These are phyloP conservation scores for Gryganskiella cystojenkinii DNA, from an alignment of 192 early-diverging fungal species.

Conservation along the genomic window DNA sequence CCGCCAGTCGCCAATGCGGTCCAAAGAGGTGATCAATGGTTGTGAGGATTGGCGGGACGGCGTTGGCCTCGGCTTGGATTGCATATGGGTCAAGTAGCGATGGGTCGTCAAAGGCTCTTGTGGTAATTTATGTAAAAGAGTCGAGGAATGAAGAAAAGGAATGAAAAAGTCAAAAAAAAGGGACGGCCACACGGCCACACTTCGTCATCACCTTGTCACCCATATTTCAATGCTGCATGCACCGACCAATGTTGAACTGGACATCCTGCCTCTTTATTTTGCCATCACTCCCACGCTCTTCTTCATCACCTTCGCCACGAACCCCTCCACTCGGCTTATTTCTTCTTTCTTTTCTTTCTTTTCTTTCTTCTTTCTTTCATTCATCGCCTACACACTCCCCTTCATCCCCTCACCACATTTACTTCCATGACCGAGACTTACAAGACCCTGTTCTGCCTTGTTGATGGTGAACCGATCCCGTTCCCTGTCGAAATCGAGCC, in stretches of 20 bases:
- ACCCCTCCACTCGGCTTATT: not conserved
- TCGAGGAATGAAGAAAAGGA: too few relatives aligned
- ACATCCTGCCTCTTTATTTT: not conserved
- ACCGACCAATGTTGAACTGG: too few relatives aligned
- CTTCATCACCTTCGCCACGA: not conserved
- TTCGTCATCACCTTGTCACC: not conserved
- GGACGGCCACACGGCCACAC: too few relatives aligned
- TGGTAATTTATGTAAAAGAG: not conserved
- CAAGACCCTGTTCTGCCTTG: constrained; percentile 3
- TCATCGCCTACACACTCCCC: not conserved
- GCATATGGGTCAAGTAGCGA: too few relatives aligned
- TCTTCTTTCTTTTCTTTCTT: not conserved
- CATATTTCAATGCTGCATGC: not conserved
- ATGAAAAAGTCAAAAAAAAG: too few relatives aligned
- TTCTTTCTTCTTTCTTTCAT: not conserved
- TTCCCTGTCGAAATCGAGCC: not conserved
- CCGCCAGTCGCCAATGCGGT: too few relatives aligned
- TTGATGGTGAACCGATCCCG: too few relatives aligned
- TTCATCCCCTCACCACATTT: not conserved
- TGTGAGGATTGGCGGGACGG: too few relatives aligned
- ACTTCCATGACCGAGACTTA: not conserved
- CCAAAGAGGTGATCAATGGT: too few relatives aligned
- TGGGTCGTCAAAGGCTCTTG: not conserved
- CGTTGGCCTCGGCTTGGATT: too few relatives aligned
- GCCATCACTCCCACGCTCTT: not conserved